These are phyloP conservation scores for Angomonas deanei DNA, from an alignment of 208 protist genomes.

Conservation along the genomic window DNA sequence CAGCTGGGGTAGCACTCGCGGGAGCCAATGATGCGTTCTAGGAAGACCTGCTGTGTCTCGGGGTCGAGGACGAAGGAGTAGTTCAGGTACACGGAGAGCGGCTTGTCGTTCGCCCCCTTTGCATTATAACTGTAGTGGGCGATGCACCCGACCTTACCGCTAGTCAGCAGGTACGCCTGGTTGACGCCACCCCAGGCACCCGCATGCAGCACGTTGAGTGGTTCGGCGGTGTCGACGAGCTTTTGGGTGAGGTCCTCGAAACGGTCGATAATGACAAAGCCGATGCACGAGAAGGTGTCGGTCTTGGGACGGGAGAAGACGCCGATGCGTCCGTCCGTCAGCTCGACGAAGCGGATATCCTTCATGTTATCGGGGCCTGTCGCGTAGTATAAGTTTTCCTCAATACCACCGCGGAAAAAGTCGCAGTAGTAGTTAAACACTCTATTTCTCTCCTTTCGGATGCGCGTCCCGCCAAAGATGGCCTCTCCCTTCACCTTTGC, in stretches of 20 bases:
- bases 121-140: conserved; percentile 64
- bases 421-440: conserved; percentile 34
- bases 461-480: conserved; percentile 27
- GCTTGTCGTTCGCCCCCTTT: conserved; percentile 22
- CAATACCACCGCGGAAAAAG: conserved; percentile 21
- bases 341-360: conserved; percentile 30
- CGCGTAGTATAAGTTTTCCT: conserved; percentile 16
- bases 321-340: conserved; percentile 37
- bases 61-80: conserved; percentile 63
- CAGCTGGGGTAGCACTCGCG: conserved; percentile 49
- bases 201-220: conserved; percentile 43
- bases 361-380: conserved; percentile 34
- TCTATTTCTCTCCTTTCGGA: conserved; percentile 15
- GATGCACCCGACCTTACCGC: conserved; percentile 55
- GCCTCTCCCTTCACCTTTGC: conserved; percentile 20
- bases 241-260: conserved; percentile 40
- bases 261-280: conserved; percentile 46
- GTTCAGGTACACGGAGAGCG: conserved; percentile 49
- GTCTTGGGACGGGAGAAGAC: conserved; percentile 58
- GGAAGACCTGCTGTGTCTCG: conserved; percentile 24
- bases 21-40: conserved; percentile 48
- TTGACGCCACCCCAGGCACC: conserved; percentile 61
- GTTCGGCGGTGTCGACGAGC: conserved; percentile 33
- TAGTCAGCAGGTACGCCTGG: conserved; percentile 53
- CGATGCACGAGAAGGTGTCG: conserved; percentile 39